Conservation (phyloP, 108 stramenopile genomes). For the Aurantiochytrium sp. region DNA sequence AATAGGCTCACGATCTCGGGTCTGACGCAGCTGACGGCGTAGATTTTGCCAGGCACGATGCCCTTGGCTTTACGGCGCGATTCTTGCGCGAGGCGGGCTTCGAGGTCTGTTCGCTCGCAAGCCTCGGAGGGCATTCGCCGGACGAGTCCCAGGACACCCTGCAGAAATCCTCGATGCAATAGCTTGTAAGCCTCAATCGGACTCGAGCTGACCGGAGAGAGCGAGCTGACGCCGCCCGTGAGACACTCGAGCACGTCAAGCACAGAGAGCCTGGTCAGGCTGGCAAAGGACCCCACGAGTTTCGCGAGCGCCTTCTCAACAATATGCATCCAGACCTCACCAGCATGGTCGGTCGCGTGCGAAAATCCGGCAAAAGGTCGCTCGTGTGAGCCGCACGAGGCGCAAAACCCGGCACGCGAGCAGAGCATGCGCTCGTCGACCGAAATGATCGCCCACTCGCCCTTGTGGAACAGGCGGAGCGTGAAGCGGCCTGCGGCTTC, state of each 20-base stretch:
- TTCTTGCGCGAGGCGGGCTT: background rate
- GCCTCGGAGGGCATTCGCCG: background rate
- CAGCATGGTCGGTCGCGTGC: background rate
- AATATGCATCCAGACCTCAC: background rate
- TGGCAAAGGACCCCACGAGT: background rate
- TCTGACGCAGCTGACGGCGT: too few relatives aligned
- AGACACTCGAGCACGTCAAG: background rate
- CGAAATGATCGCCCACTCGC: background rate
- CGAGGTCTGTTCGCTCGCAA: background rate
- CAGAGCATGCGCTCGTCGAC: background rate
- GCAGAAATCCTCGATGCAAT: background rate
- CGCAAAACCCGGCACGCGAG: background rate
- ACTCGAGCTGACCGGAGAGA: too few relatives aligned
- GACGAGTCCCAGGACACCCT: background rate
- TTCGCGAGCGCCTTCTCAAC: conserved; percentile 1
- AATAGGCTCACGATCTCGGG: too few relatives aligned
- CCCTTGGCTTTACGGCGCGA: background rate
- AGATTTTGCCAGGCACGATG: background rate
- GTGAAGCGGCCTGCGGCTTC: background rate
- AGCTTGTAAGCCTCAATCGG: background rate
- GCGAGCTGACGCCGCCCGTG: background rate
- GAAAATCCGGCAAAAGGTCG: background rate
- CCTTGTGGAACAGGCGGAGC: background rate
- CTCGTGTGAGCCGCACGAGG: background rate
- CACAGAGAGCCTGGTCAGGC: background rate